Base-by-base conservation (phyloP, 108 stramenopile genomes). In the Fistulifera pelliculosa region DNA sequence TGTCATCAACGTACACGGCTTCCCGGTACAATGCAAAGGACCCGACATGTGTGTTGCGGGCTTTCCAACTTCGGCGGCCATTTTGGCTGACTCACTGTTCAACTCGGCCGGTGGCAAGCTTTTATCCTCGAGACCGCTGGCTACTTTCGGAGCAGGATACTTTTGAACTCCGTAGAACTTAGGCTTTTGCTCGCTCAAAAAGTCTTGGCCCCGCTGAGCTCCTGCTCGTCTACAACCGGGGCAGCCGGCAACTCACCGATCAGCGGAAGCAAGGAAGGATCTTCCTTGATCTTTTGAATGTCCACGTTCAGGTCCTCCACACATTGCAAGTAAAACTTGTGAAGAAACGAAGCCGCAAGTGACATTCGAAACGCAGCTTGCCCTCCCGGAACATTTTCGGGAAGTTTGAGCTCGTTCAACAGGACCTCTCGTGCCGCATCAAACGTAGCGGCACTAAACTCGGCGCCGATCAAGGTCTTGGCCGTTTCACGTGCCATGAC, bases 11-110 rank as follows among this genome's bases (percentile, higher is more conserved):
- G 73, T 97, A 97, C 10, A 66, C 28, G 17, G 96, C 96, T 61
- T 96, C 96, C 96, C 94, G 1, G 90, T 90, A 41, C 86, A 91
- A 63, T 97, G 96, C 14, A 90, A 60, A 17, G 87, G 66, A 12
- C 87, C 89, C 11, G 88, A 86, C 41, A 74, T 78, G 70, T 97
- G 96, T 16, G 71, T 74, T 3, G 66, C 62, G 5, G 83, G 53
- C 50, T 84, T 65, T 18, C 96, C 96, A 28, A 94, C 91, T 28
- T 61, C 70, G 11, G 47, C 55, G 0, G 64, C 65, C n/a, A 48
- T 41, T 21, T 66, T 65, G 3, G 16, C 11, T 6, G 44, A 45
- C 11, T 45, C 44, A 11, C 44, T 21, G 11, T 19, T 6, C 31
- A 35, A 8, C 6, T 35, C 31, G 3, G 47, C 58, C 16, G 40